Conservation (phyloP, 1,284 basidiomycete genomes). For the Pseudozyma thailandica region DNA sequence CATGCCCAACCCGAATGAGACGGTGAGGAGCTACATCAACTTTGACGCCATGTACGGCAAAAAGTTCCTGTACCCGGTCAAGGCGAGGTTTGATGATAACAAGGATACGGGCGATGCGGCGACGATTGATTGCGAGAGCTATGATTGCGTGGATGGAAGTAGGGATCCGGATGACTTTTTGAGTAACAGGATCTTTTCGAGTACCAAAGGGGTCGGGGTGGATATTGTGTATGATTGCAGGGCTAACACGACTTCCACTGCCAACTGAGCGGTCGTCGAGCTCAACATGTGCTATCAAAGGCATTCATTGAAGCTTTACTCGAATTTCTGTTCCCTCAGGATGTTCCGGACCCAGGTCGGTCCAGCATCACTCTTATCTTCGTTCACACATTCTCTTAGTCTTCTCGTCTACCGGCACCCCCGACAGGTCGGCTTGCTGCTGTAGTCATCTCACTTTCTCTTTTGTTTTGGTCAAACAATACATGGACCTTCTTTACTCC, state of each 20-base stretch:
- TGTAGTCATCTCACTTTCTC: background rate
- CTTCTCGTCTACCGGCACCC: background rate
- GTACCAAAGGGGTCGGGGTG: slow-evolving; percentile 30
- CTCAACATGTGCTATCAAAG: too few relatives aligned
- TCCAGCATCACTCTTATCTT: slow-evolving; percentile 8
- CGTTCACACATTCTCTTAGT: background rate
- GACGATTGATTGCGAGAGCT: slow-evolving; percentile 16
- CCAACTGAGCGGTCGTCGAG: background rate
- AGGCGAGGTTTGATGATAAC: slow-evolving; percentile 37
- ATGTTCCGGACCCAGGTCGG: slow-evolving; percentile 6
- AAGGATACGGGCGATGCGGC: slow-evolving; percentile 9
- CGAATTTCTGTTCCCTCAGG: background rate
- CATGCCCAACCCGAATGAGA: slow-evolving; percentile 26
- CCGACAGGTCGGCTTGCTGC: background rate
- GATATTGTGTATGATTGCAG: slow-evolving; percentile 38
- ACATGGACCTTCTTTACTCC: background rate
- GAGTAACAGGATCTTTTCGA: slow-evolving; percentile 22
- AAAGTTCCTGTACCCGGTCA: slow-evolving; percentile 35
- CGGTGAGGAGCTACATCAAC: slow-evolving; percentile 32
- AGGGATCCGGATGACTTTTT: slow-evolving; percentile 42
- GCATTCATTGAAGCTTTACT: background rate
- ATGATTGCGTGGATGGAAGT: slow-evolving; percentile 25
- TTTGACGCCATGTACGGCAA: slow-evolving; percentile 28
- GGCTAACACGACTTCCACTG: slow-evolving; percentile 22
- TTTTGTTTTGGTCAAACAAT: background rate